Conservation (phyloP, 257 asterid species). For the Solanum pinnatisectum region DNA sequence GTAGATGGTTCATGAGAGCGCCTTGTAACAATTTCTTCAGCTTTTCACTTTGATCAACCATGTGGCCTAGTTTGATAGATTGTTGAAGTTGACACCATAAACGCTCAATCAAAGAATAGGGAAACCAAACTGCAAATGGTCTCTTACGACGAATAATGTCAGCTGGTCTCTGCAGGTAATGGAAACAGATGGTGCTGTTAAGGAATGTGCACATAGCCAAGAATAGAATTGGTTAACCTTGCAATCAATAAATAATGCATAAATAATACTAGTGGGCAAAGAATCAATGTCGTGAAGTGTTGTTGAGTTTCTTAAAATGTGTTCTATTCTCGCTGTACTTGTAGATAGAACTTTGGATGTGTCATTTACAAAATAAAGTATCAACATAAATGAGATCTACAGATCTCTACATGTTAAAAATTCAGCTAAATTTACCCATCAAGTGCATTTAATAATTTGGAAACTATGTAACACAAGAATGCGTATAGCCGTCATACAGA, state of each 20-base stretch:
- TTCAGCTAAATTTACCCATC: neutral
- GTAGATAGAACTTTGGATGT: neutral
- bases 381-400: neutral
- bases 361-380: neutral
- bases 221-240: neutral
- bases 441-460: neutral
- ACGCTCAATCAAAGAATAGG: slow-evolving; percentile 72
- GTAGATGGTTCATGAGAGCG: slow-evolving; percentile 61
- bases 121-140: slow-evolving; percentile 82
- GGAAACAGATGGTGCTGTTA: neutral
- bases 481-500: neutral
- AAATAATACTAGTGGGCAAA: neutral
- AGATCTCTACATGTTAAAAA: neutral
- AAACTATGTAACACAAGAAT: neutral
- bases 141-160: slow-evolving; percentile 70
- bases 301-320: neutral
- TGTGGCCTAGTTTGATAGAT: slow-evolving; percentile 70
- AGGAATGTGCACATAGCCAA: neutral
- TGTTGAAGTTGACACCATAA: slow-evolving; percentile 86
- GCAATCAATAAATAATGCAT: neutral
- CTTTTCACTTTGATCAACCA: slow-evolving; percentile 73
- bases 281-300: neutral
- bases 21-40: slow-evolving; percentile 55
- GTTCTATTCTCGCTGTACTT: neutral
- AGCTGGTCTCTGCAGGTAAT: slow-evolving; percentile 61